Base-by-base conservation (phyloP, 257 asterid species). In the Penstemon barbatus region DNA sequence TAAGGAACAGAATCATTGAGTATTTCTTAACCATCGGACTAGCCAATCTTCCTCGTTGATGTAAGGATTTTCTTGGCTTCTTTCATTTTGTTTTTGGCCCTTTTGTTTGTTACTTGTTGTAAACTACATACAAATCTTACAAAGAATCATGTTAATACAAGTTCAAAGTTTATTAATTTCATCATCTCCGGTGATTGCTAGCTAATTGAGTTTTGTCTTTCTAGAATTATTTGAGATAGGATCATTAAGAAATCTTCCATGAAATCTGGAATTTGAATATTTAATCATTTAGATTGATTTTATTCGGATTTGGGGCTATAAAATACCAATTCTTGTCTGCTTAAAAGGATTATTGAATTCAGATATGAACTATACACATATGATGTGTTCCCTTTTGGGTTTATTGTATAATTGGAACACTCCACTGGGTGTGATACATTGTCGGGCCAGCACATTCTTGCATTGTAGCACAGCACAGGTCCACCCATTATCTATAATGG, bases 281-380 rank as follows among this genome's bases (percentile, higher is more conserved):
- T 61, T 37, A 53, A 25, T 74, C 77, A 72, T 59, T 25, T 72
- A 50, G 57, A 66, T 71, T 83, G 92, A 86, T 88, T 78, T 86
- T 87, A 90, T 90, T 84, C 91, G 12, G 95, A 90, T 90, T 68
- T 78, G 89, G 66, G 79, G 52, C 65, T 65, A 78, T 78, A 79
- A 56, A 75, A 77, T 81, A 84, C 74, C 84, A 82, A 80, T 65
- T 86, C 83, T 79, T 88, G 96, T 88, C 96, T 79, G 85, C 78
- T 77, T 75, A 79, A 85, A 80, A 83, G 33, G 85, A 80, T 74
- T 77, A 83, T 81, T 76, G 86, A 90, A 86, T 84, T 87, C 82
- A 74, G 85, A 83, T 82, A 78, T 84, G 85, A 66, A 55, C 49
- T 70, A 69, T 75, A 82, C 86, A 73, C 63, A 70, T 62, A 75